Evolutionary conservation across 352 stramenopile species (phyloP), one percentile per base, ranked within the genome.

Genomic region (Pythium phragmitis): DNA sequence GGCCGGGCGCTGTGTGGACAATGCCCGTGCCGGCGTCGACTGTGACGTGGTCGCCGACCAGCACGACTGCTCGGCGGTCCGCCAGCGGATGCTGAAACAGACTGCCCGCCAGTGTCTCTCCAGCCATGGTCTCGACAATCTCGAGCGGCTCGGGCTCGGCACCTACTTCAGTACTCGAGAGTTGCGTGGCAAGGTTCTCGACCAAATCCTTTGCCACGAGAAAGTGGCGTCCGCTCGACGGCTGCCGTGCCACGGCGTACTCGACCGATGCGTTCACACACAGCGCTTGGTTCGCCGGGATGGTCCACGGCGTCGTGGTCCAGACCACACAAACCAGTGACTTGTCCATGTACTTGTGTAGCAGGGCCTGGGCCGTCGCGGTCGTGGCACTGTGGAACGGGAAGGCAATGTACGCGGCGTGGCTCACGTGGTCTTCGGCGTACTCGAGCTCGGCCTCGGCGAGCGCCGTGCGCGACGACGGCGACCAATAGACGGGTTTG

Each of bases 301-400:
- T 97, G 21, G 97, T 99, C 97, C 97, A 99, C 7, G 97, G 97
- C 57, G 97, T 99, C 7, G 97, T 99, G 7, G 97, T 99, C 96
- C 97, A 99, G 57, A 99, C 92, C 36, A 92, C 84, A 6, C 80
- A 81, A 13, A 71, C 69, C n/a, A 94, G 60, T 17, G 79, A 70
- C 34, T 39, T 39, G 23, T 79, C 60, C 26, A 34, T 67, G 50
- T 79, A 86, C 51, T 85, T 75, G 4, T 59, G 42, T 14, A 87
- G 46, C 33, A 80, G 26, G 9, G 11, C 28, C 30, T 75, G 58
- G 41, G 67, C 58, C 2, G 74, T 43, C 0, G 56, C 19, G 4
- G 46, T 56, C 1, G 21, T 41, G 21, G 74, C 73, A 3, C 47
- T 36, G 0, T 81, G 77, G 45, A 82, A 67, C 51, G 83, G 76